Conservation (phyloP, 2,329 filamentous ascomycete genomes). For the Beauveria brongniartii region DNA sequence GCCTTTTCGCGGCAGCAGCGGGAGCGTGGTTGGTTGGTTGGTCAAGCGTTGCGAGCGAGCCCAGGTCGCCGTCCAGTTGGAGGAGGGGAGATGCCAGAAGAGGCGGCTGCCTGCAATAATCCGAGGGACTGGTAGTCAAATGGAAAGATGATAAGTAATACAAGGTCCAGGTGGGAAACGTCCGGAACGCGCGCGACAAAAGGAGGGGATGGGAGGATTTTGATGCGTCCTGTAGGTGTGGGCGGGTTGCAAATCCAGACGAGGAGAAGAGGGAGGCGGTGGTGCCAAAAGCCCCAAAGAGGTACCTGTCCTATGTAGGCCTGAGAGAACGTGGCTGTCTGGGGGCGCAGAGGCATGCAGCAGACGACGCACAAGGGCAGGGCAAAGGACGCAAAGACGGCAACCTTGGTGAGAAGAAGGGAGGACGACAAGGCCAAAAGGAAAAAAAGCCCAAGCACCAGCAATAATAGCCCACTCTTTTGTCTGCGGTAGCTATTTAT, state of each 20-base stretch:
- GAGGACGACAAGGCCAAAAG: no score
- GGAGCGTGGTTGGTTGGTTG: neutral
- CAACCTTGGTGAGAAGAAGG: neutral
- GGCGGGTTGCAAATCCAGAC: slow-evolving; percentile 4
- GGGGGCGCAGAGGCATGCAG: neutral
- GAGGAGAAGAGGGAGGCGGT: neutral
- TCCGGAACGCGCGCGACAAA: slow-evolving; percentile 10
- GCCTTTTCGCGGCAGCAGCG: neutral
- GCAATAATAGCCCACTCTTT: neutral
- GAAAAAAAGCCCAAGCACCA: neutral
- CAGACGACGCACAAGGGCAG: neutral
- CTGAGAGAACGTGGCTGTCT: neutral
- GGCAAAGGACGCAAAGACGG: neutral
- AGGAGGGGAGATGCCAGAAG: neutral
- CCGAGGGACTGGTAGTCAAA: slow-evolving; percentile 6
- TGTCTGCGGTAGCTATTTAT: neutral
- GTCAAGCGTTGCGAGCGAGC: neutral
- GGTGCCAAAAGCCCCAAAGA: neutral
- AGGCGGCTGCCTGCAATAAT: neutral
- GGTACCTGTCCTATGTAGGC: neutral
- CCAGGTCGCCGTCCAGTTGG: neutral
- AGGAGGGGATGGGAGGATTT: slow-evolving; percentile 12
- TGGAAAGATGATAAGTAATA: slow-evolving; percentile 10
- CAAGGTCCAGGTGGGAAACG: neutral
- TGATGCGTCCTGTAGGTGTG: slow-evolving; percentile 2